A percentile compares a stretch with the other conserved stretches of the same genome.
phyloP scores from a whole-genome alignment of 1,284 basidiomycete species.

The Stygiomarasmius scandens region DNA sequence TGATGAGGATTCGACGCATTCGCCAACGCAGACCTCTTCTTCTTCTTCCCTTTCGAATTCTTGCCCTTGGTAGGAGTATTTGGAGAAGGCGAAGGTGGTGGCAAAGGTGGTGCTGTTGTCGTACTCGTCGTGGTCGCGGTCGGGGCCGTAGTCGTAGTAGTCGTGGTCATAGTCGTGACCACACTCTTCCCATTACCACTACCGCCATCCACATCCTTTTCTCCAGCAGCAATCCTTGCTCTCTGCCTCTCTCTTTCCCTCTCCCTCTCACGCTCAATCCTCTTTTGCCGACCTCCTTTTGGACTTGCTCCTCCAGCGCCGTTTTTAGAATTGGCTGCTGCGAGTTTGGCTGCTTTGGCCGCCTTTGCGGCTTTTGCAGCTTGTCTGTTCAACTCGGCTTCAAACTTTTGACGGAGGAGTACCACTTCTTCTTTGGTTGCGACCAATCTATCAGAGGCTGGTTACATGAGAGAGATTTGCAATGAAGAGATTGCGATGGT shows the following conservation, averaged over 20 bases:
- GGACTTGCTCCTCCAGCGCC: not conserved
- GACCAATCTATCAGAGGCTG: conserved; percentile 70
- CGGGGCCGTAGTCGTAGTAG: not conserved
- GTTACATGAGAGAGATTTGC: conserved; percentile 20
- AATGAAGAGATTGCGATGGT: conserved; percentile 8
- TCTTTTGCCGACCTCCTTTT: conserved; percentile 4
- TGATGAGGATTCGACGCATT: conserved; percentile 92
- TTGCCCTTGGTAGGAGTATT: not conserved
- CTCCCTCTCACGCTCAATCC: conserved; percentile 4
- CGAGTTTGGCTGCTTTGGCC: conserved; percentile 21
- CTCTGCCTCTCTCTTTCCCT: not conserved
- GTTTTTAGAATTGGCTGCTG: conserved; percentile 1
- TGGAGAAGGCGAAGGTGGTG: not conserved
- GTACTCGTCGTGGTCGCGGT: too few relatives aligned
- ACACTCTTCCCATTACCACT: conserved; percentile 1
- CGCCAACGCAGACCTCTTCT: conserved; percentile 86
- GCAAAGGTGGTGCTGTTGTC: conserved; percentile 9
- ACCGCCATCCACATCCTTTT: not conserved
- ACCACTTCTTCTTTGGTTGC: conserved; percentile 69
- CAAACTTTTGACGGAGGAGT: conserved; percentile 64
- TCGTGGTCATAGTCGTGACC: not conserved
- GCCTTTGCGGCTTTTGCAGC: conserved; percentile 61
- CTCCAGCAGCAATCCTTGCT: not conserved
- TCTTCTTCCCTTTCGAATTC: conserved; percentile 49
- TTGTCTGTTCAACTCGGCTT: conserved; percentile 69